These are phyloP conservation scores for Coccinonectria pachysandricola DNA, from an alignment of 2,329 filamentous ascomycete species.

Conservation along the genomic window DNA sequence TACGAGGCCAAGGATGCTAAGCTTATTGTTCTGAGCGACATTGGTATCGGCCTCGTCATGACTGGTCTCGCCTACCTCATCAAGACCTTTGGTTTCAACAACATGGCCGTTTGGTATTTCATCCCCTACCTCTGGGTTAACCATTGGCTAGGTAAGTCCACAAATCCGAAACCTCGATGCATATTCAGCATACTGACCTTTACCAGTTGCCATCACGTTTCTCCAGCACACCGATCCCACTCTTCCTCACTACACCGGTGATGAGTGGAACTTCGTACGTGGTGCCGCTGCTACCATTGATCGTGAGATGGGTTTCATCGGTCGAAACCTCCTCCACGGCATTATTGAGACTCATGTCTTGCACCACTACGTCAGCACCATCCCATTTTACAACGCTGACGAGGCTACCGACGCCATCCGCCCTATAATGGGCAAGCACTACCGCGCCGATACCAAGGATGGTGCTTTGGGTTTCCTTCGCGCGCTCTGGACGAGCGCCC, in stretches of 20 bases:
- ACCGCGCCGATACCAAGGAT: conserved; percentile 69
- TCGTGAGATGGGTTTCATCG: conserved; percentile 93
- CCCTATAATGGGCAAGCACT: conserved; percentile 90
- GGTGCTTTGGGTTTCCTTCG: conserved; percentile 76
- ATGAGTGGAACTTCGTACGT: conserved; percentile 86
- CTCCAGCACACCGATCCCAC: conserved; percentile 94
- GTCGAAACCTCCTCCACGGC: conserved; percentile 81
- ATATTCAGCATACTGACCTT: not conserved
- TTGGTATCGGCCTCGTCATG: conserved; percentile 60
- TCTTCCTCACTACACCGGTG: conserved; percentile 80
- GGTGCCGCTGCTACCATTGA: conserved; percentile 94
- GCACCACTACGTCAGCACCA: conserved; percentile 93
- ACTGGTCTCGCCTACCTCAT: conserved; percentile 57
- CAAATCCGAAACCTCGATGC: too few species aligned
- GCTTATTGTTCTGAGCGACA: conserved; percentile 74
- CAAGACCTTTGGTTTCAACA: conserved; percentile 70
- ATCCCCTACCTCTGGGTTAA: conserved; percentile 95
- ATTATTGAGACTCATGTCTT: conserved; percentile 97
- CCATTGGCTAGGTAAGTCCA: conserved; percentile 86
- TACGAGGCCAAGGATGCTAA: conserved; percentile 88
- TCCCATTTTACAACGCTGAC: conserved; percentile 94
- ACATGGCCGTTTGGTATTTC: conserved; percentile 91
- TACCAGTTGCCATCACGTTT: conserved; percentile 90
- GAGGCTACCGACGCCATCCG: conserved; percentile 93
- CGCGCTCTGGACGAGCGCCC: conserved; percentile 69